Evolutionary conservation across 768 basidiomycete species (phyloP).

Genomic region (Mycena pura): DNA sequence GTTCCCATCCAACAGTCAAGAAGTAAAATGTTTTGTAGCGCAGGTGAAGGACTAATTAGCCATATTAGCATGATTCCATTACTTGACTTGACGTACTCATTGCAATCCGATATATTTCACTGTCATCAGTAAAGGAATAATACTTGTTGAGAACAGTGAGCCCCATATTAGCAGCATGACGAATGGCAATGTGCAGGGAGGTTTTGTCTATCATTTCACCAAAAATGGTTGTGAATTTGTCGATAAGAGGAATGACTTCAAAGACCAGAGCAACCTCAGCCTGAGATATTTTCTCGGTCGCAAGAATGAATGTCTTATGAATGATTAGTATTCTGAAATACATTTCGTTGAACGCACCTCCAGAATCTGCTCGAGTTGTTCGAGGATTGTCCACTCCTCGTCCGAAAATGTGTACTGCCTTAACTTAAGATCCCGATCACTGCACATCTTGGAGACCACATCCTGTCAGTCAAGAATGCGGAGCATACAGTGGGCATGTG

Average conservation of each 20-base stretch:
- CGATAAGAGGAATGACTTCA: slow-evolving; percentile 11
- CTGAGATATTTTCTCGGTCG: slow-evolving; percentile 8
- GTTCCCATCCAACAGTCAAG: slow-evolving; percentile 6
- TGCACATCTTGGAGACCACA: neutral
- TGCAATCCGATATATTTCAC: slow-evolving; percentile 5
- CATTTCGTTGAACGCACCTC: too few species aligned
- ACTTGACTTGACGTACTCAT: neutral
- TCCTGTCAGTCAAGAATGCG: neutral
- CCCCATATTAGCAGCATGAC: slow-evolving; percentile 6
- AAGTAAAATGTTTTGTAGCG: slow-evolving; percentile 6
- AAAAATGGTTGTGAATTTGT: slow-evolving; percentile 6
- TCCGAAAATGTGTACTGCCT: neutral
- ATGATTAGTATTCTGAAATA: slow-evolving; percentile 4
- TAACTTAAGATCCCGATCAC: neutral
- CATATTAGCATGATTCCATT: neutral
- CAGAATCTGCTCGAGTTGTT: slow-evolving; percentile 7
- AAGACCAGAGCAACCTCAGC: slow-evolving; percentile 6
- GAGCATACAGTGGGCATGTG: neutral
- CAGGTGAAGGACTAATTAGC: slow-evolving; percentile 1
- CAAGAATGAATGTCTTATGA: slow-evolving; percentile 7
- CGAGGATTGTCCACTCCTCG: slow-evolving; percentile 1
- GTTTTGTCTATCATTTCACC: slow-evolving; percentile 6
- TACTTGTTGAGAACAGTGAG: slow-evolving; percentile 12
- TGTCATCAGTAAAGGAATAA: slow-evolving; percentile 7
- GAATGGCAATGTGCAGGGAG: slow-evolving; percentile 3